These are phyloP conservation scores for Pyrenophora teres DNA, from an alignment of 2,329 filamentous ascomycete genomes.

Conservation along the genomic window DNA sequence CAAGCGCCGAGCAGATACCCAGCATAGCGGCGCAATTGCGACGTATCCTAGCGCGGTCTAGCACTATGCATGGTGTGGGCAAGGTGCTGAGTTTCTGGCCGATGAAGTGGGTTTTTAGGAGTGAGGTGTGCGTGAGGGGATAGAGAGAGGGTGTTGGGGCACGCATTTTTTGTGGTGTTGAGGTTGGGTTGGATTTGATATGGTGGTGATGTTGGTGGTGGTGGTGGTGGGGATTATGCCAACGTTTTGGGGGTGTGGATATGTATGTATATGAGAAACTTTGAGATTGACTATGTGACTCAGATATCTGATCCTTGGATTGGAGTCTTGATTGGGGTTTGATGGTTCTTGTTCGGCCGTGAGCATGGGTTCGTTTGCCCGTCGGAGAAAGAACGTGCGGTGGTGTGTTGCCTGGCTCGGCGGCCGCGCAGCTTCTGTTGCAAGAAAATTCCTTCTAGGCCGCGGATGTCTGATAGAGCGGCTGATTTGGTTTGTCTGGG, in stretches of 20 bases:
- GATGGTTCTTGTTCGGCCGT: no score
- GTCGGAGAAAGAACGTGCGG: conserved; percentile 11
- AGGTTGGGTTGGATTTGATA: background rate
- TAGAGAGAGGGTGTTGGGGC: conserved; percentile 20
- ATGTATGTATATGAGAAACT: no score
- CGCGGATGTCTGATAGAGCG: conserved; percentile 1
- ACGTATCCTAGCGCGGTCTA: conserved; percentile 69
- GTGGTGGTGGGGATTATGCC: no score
- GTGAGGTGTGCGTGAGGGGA: conserved; percentile 15
- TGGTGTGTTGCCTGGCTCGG: background rate
- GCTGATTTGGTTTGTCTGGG: background rate
- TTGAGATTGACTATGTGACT: no score
- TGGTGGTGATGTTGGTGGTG: no score
- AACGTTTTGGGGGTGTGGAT: no score
- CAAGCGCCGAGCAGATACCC: conserved; percentile 61
- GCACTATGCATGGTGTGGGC: conserved; percentile 67
- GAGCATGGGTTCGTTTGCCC: background rate
- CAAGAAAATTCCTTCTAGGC: background rate
- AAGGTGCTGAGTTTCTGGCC: conserved; percentile 65
- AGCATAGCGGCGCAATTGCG: conserved; percentile 76
- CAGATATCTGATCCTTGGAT: no score
- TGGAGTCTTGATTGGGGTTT: no score
- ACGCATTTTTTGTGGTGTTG: background rate
- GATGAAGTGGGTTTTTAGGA: conserved; percentile 51
- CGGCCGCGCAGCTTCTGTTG: conserved; percentile 9